Evolutionary conservation across 1,284 basidiomycete genomes (phyloP), one percentile per base, ranked within the genome.

Genomic region (Malassezia brasiliensis): DNA sequence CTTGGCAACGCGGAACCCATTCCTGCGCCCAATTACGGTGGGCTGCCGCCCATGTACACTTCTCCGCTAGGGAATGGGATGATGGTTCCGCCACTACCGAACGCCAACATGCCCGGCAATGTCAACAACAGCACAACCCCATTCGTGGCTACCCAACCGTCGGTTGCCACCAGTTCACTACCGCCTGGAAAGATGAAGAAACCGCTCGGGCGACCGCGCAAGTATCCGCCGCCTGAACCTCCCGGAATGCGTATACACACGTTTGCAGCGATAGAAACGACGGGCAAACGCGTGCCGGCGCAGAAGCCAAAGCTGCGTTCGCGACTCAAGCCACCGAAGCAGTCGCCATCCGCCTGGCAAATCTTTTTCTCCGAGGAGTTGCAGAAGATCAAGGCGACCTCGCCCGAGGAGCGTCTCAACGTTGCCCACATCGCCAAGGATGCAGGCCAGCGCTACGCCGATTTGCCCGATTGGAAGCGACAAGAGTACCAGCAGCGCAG

Each of bases 351-450:
- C 5, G 88, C 90, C 40, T 96, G 90, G 90, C 90, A 96, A 77
- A 81, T 96, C 50, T 96, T 90, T 78, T 94, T 96, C 76, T 90
- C 88, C 36, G 89, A 94, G 75, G 90, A 89, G 83, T 88, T 96
- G 64, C 83, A 84, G 69, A 88, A 90, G 75, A 67, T 69, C 47
- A 90, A 90, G 78, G 83, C 83, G 0, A 62, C 65, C 36, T 62
- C 67, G 34, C 65, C 67, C 5, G 65, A 63, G 15, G 73, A 73
- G 53, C 90, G 91, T 77, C 82, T 96, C 47, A 94, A 96, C 75
- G 90, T 96, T 56, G 90, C 90, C 8, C 88, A 91, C 75, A 88
- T 90, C 37, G 90, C 90, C 63, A 93, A 93, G 77, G 90, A 93
- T 72, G 90, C 90, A 38, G 90, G 89, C 42, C 83, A 85, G 68